Evolutionary conservation across 2,329 filamentous ascomycete species (phyloP).

Genomic region (Drechslerella coelobrocha): DNA sequence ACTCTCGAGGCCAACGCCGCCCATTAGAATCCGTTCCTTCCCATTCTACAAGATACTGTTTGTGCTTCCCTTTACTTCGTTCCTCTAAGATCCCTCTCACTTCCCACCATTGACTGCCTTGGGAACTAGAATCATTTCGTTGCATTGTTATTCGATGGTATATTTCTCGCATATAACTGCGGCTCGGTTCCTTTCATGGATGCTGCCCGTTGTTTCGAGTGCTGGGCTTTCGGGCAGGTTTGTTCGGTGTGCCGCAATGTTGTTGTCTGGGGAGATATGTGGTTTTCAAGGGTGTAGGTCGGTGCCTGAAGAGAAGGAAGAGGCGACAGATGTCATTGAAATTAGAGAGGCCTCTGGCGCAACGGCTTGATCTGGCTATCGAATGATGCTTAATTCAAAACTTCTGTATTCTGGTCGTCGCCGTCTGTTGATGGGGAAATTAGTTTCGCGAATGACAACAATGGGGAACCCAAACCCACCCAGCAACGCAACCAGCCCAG

Average conservation of each 20-base stretch:
- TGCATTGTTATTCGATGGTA: constrained; percentile 12
- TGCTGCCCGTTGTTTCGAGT: neutral
- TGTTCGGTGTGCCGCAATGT: neutral
- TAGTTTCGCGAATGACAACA: neutral
- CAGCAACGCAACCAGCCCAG: neutral
- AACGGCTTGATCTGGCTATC: too few species aligned
- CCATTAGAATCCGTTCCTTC: constrained; percentile 25
- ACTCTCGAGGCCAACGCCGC: constrained; percentile 41
- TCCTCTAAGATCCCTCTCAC: constrained; percentile 23
- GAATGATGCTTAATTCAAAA: too few species aligned
- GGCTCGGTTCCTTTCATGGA: neutral
- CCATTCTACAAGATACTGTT: constrained; percentile 33
- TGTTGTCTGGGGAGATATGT: neutral
- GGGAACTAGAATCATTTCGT: constrained; percentile 10
- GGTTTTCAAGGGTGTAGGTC: too few species aligned
- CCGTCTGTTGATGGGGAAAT: too few species aligned
- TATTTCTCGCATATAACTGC: neutral
- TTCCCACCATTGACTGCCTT: constrained; percentile 26
- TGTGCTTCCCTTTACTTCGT: constrained; percentile 14
- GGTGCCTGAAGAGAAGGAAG: too few species aligned
- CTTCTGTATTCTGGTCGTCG: too few species aligned
- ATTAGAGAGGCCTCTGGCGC: too few species aligned
- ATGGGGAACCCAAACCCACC: neutral
- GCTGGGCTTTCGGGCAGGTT: neutral
- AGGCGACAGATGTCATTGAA: too few species aligned